These are phyloP conservation scores for Thelonectria olida DNA, from an alignment of 2,329 filamentous ascomycete genomes.

Conservation along the genomic window DNA sequence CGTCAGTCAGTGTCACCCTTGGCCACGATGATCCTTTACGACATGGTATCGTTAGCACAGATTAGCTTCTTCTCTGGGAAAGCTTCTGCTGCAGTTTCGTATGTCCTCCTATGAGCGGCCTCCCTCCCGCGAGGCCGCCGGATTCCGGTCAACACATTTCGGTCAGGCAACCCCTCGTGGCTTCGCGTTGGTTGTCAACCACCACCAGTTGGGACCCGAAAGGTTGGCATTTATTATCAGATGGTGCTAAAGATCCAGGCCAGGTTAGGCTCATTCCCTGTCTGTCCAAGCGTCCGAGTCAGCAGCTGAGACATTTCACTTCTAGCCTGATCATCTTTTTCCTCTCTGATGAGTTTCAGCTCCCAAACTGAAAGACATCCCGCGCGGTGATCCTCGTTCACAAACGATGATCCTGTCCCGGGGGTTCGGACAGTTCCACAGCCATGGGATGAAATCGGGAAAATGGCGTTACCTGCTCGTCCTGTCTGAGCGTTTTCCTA, in stretches of 20 bases:
- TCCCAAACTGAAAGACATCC: conserved; percentile 12
- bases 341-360: too few relatives aligned
- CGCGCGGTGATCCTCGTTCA: not conserved
- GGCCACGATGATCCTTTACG: not conserved
- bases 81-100: conserved; percentile 1
- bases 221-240: conserved; percentile 4
- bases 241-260: not conserved
- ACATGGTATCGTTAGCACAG: not conserved
- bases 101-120: conserved; percentile 5
- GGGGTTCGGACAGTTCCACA: conserved; percentile 12
- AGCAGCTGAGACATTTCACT: not conserved
- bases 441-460: not conserved
- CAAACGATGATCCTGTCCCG: conserved; percentile 7
- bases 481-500: too few relatives aligned
- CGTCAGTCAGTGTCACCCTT: not conserved
- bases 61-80: conserved; percentile 8
- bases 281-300: too few relatives aligned
- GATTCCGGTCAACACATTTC: not conserved
- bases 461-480: not conserved
- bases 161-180: not conserved
- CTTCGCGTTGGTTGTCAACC: not conserved
- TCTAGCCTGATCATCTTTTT: not conserved
- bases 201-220: too few relatives aligned
- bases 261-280: not conserved
- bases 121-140: not conserved